Evolutionary conservation across 345 rosid species (phyloP), one percentile per base, ranked within the genome.

Genomic region (Linum trigynum): DNA sequence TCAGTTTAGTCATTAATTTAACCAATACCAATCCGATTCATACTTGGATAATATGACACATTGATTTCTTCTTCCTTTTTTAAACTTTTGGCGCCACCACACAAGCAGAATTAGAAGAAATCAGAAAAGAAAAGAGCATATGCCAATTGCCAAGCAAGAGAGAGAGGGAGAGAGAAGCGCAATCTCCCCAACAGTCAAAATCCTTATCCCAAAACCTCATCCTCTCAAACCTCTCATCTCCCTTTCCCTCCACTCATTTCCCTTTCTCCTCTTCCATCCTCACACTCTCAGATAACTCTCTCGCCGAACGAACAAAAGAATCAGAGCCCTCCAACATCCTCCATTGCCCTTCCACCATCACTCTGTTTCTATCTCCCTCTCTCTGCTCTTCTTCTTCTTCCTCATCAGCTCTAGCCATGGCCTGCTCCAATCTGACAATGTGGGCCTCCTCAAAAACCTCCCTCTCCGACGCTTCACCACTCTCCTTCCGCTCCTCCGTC

Each of bases 361-460:
- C 32, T 23, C 32, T n/a, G 36, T 42, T 38, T 58, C 68, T 73
- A 60, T 45, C 63, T 57, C 45, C 9, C 43, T 43, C 57, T 36
- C 50, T 57, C 68, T 50, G 32, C 63, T 71, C 63, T 65, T 57
- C 17, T 50, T 55, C 15, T 67, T 15, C 45, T 53, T 56, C 41
- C 67, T 38, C 77, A 41, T 62, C 57, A 3, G 64, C 38, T n/a
- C 56, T 57, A 66, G 63, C 66, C 65, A 88, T 92, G 91, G 74
- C 98, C 68, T 86, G 90, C 86, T 73, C 92, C 39, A 88, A 92
- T 77, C 76, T 88, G 36, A 80, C 91, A 74, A 87, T 87, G 92
- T 83, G 80, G 86, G 86, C 81, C 55, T 85, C 92, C 69, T 82
- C 96, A 61, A 91, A 83, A 76, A 78, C 86, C 59, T 82, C 92